Percentiles rank a stretch among this genome's conserved stretches.
Evolutionary conservation across 495 filamentous ascomycete genomes (phyloP).

Genomic region (Trichocladium antarcticum): DNA sequence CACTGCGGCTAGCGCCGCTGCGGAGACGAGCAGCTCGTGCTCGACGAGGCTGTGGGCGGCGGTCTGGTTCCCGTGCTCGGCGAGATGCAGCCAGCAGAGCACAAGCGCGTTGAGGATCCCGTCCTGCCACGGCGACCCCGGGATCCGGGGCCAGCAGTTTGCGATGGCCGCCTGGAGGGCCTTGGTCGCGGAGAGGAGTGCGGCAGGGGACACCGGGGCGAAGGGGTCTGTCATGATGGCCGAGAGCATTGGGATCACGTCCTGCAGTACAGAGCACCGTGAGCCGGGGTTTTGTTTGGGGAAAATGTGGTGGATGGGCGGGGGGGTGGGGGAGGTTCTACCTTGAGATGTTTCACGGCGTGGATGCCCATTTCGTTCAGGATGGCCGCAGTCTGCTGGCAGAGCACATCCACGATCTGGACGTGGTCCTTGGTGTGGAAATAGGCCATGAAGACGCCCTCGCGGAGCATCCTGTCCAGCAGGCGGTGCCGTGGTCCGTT

Average conservation of each 20-base stretch:
- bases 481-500: constrained; percentile 22
- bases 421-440: constrained; percentile 43
- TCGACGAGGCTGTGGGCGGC: constrained; percentile 28
- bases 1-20: constrained; percentile 23
- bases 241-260: constrained; percentile 57
- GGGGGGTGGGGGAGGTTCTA: constrained; percentile 11
- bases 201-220: constrained; percentile 42
- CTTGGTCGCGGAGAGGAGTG: constrained; percentile 44
- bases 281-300: constrained; percentile 1
- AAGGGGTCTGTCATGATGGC: constrained; percentile 60
- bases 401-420: constrained; percentile 44
- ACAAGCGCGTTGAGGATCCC: constrained; percentile 56
- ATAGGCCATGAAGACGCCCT: constrained; percentile 45
- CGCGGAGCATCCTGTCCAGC: constrained; percentile 44
- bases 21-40: constrained; percentile 35
- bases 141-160: constrained; percentile 63
- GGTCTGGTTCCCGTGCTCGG: constrained; percentile 32
- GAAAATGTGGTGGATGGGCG: not conserved
- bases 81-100: constrained; percentile 55
- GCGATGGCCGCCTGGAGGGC: constrained; percentile 50
- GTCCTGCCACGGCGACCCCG: constrained; percentile 43
- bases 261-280: constrained; percentile 25
- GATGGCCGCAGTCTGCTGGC: constrained; percentile 43
- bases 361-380: constrained; percentile 54
- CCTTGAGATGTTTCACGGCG: constrained; percentile 63